phyloP scores from a whole-genome alignment of 164 flowering plant genomes.

The Macadamia tetraphylla region DNA sequence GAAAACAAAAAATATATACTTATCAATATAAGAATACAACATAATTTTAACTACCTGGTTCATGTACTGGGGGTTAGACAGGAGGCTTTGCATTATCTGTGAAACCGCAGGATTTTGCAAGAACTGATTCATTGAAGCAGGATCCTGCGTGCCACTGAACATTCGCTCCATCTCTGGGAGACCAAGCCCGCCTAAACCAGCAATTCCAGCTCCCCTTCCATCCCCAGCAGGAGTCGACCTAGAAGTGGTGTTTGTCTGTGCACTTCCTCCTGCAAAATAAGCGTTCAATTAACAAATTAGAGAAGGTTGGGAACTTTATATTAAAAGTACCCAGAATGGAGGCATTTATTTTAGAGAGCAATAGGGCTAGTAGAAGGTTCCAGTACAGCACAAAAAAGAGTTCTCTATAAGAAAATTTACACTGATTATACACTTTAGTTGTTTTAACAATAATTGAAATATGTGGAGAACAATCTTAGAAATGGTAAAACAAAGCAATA shows the following conservation, averaged over 20 bases:
- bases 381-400: too few species aligned
- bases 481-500: neutral
- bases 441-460: too few species aligned
- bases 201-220: conserved; percentile 45
- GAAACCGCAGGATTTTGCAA: conserved; percentile 87
- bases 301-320: too few species aligned
- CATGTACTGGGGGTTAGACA: conserved; percentile 63
- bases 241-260: conserved; percentile 49
- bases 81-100: conserved; percentile 76
- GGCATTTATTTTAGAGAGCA: too few species aligned
- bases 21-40: too few species aligned
- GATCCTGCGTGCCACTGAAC: conserved; percentile 55
- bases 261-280: conserved; percentile 35
- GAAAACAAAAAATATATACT: neutral
- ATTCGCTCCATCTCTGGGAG: conserved; percentile 57
- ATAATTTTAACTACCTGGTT: conserved; percentile 34
- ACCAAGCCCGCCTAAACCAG: conserved; percentile 66
- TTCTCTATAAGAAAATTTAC: too few species aligned
- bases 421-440: too few species aligned
- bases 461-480: too few species aligned
- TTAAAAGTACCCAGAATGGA: too few species aligned
- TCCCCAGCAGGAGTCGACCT: conserved; percentile 49
- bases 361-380: too few species aligned
- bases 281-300: neutral
- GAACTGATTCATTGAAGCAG: conserved; percentile 49